Conservation (phyloP, 805 yeast genomes). For the Candida palmyrensis region DNA sequence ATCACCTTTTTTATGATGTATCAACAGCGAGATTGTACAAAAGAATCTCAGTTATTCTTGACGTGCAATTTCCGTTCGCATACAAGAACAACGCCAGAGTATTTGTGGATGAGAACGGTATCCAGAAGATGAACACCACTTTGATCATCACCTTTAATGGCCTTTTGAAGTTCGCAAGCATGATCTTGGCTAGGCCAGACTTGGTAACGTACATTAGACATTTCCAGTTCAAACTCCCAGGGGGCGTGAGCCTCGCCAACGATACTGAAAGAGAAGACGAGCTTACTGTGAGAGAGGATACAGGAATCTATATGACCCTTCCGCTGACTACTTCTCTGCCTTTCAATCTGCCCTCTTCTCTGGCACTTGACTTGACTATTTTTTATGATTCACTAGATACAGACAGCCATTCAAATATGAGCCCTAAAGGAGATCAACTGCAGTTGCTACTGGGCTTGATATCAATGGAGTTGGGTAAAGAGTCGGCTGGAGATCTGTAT, state of each 20-base stretch:
- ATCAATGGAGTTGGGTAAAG: no score
- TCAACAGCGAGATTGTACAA: slow-evolving; percentile 22
- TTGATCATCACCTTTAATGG: slow-evolving; percentile 16
- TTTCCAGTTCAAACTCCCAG: slow-evolving; percentile 32
- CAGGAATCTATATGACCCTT: no score
- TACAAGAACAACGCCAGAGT: slow-evolving; percentile 10
- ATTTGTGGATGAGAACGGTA: slow-evolving; percentile 23
- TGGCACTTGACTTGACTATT: not conserved
- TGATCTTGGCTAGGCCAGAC: slow-evolving; percentile 13
- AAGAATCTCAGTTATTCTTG: slow-evolving; percentile 24
- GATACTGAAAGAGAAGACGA: no score
- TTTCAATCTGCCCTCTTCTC: not conserved
- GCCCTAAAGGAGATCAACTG: no score
- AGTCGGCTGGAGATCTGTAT: slow-evolving; percentile 18
- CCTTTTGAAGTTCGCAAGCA: slow-evolving; percentile 14
- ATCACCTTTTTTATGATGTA: slow-evolving; percentile 14
- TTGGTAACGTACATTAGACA: slow-evolving; percentile 19
- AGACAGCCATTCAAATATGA: no score
- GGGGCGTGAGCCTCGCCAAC: no score
- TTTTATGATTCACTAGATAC: no score
- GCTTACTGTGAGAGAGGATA: no score
- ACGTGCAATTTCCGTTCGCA: slow-evolving; percentile 20
- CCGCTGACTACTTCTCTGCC: not conserved
- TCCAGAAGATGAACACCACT: slow-evolving; percentile 25
- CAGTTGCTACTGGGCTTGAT: no score